Conservation (phyloP, 2,329 filamentous ascomycete genomes). For the Botrytis galanthina region DNA sequence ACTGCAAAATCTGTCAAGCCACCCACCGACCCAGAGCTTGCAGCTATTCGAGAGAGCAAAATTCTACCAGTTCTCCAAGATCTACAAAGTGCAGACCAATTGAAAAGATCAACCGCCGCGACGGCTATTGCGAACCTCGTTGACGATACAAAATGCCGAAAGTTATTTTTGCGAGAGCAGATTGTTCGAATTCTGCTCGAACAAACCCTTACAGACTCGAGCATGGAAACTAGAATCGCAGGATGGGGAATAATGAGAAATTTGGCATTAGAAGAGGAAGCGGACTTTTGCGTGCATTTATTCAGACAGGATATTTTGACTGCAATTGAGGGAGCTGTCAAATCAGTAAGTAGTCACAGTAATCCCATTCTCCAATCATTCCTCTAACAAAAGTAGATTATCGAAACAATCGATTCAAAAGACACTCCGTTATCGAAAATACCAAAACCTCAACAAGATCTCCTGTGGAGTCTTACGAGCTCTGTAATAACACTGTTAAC, state of each 20-base stretch:
- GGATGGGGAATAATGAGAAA: conserved; percentile 67
- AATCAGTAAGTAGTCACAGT: conserved; percentile 45
- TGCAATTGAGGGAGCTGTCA: conserved; percentile 56
- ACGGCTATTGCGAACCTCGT: conserved; percentile 60
- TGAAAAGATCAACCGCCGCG: conserved; percentile 58
- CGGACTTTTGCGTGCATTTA: conserved; percentile 65
- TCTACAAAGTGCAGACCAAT: conserved; percentile 57
- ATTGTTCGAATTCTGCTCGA: conserved; percentile 62
- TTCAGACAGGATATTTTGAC: conserved; percentile 61
- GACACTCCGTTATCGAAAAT: conserved; percentile 47
- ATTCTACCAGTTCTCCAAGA: conserved; percentile 63
- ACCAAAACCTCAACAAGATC: conserved; percentile 52
- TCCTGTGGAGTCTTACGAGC: conserved; percentile 53
- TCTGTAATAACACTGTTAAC: conserved; percentile 54
- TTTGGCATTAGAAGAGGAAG: conserved; percentile 61
- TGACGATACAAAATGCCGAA: conserved; percentile 59
- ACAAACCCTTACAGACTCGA: conserved; percentile 62
- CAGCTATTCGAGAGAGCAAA: conserved; percentile 59
- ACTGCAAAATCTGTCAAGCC: conserved; percentile 58
- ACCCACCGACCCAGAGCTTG: conserved; percentile 61
- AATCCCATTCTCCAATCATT: not conserved
- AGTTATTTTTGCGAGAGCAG: conserved; percentile 64
- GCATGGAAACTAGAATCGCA: conserved; percentile 60
- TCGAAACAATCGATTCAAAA: conserved; percentile 36
- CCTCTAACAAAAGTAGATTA: conserved; percentile 32